Conservation (phyloP, 148 eudicot genomes). For the Salicornia ramosissima region DNA sequence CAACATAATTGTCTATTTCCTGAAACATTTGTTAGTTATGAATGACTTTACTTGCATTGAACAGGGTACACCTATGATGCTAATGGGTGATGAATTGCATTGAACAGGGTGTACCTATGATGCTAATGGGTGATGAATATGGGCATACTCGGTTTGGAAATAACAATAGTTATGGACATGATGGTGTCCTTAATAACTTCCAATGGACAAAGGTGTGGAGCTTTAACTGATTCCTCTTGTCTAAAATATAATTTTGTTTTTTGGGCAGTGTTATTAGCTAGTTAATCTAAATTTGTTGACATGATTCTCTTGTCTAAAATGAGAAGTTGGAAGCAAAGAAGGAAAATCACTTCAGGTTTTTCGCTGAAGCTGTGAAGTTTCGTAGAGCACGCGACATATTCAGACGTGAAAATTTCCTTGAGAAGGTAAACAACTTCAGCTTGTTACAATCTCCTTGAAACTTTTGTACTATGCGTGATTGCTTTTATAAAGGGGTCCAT, state of each 20-base stretch:
- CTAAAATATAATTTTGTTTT: not conserved
- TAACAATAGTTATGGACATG: constrained; percentile 97
- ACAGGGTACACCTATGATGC: constrained; percentile 99
- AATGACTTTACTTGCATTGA: not conserved
- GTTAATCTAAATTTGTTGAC: constrained; percentile 11
- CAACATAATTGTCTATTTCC: not conserved
- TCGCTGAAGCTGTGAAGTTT: constrained; percentile 75
- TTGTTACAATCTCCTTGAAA: not conserved
- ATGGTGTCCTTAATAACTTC: constrained; percentile 72
- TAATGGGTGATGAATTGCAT: constrained; percentile 88
- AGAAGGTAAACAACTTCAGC: constrained; percentile 44
- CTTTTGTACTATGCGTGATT: not conserved
- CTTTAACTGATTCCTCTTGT: constrained; percentile 1
- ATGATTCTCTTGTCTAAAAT: constrained; percentile 10
- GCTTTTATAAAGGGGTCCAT: not conserved
- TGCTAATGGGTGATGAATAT: constrained; percentile 99
- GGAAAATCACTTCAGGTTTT: constrained; percentile 68
- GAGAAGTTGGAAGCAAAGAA: constrained; percentile 62
- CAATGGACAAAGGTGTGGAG: constrained; percentile 83
- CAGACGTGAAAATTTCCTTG: constrained; percentile 59
- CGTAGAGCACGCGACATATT: constrained; percentile 49
- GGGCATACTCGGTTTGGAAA: constrained; percentile 95
- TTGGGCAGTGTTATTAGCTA: not conserved
- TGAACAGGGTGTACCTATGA: constrained; percentile 90
- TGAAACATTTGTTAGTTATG: not conserved